Conservation (phyloP, 768 basidiomycete genomes). For the Boletus reticuloceps region DNA sequence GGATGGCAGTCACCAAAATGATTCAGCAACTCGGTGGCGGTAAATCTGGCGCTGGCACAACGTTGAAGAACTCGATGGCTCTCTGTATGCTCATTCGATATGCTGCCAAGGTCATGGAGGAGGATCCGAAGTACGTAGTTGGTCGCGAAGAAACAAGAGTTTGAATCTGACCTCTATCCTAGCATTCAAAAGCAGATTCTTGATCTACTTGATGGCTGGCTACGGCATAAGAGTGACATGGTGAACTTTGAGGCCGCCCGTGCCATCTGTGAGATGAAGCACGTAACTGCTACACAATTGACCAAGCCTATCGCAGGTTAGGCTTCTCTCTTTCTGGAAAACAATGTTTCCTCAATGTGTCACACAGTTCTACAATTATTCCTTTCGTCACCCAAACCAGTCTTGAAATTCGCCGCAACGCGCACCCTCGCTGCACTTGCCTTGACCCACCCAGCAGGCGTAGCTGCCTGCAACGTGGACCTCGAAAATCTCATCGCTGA, state of each 20-base stretch:
- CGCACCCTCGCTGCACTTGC: slow-evolving; percentile 91
- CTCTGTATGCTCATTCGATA: slow-evolving; percentile 98
- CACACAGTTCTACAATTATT: slow-evolving; percentile 85
- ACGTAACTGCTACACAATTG: slow-evolving; percentile 72
- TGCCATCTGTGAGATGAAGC: slow-evolving; percentile 95
- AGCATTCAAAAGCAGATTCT: slow-evolving; percentile 92
- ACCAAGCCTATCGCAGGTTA: slow-evolving; percentile 86
- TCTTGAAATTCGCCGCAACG: slow-evolving; percentile 96
- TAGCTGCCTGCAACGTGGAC: slow-evolving; percentile 92
- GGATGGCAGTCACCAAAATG: slow-evolving; percentile 99
- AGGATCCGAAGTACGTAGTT: slow-evolving; percentile 87
- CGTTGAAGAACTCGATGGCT: slow-evolving; percentile 93
- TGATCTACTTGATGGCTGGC: slow-evolving; percentile 90
- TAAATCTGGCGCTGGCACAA: slow-evolving; percentile 78
- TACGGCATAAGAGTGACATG: slow-evolving; percentile 99
- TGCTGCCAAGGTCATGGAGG: slow-evolving; percentile 98
- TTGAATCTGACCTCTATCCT: neutral
- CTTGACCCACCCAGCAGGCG: slow-evolving; percentile 79
- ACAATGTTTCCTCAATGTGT: slow-evolving; percentile 5
- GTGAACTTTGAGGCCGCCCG: slow-evolving; percentile 99
- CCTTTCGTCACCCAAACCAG: slow-evolving; percentile 91
- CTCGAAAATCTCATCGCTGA: slow-evolving; percentile 96
- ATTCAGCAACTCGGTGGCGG: slow-evolving; percentile 95
- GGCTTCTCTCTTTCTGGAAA: slow-evolving; percentile 19
- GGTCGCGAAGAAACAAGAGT: neutral